A percentile compares a stretch with the other conserved stretches of the same genome.
phyloP scores from a whole-genome alignment of 2,329 filamentous ascomycete species.

The Aspergillus sp. region DNA sequence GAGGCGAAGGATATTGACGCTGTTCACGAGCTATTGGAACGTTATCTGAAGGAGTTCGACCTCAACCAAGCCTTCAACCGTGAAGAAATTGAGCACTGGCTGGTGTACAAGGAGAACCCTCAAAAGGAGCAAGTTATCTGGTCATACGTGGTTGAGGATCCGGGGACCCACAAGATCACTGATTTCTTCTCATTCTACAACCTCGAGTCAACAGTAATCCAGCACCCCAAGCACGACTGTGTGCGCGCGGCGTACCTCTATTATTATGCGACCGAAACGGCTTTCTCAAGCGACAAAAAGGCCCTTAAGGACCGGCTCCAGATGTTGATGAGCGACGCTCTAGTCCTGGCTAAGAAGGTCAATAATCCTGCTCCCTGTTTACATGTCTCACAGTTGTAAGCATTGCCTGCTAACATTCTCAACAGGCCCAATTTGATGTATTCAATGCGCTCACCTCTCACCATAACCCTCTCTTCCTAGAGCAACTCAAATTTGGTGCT shows the following conservation, averaged over 20 bases:
- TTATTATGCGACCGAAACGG: constrained; percentile 89
- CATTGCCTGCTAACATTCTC: constrained; percentile 1
- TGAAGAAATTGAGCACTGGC: constrained; percentile 85
- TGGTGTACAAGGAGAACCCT: constrained; percentile 67
- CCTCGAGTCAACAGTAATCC: constrained; percentile 89
- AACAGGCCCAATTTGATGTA: constrained; percentile 77
- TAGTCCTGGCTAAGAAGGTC: constrained; percentile 82
- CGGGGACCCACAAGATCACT: constrained; percentile 74
- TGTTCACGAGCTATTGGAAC: constrained; percentile 71
- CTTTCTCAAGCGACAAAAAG: constrained; percentile 56
- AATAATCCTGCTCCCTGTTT: constrained; percentile 5
- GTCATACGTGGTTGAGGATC: constrained; percentile 84
- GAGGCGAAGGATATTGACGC: constrained; percentile 72
- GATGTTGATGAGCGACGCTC: constrained; percentile 74
- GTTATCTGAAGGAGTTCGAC: constrained; percentile 77
- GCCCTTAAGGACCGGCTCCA: constrained; percentile 79
- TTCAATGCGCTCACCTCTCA: constrained; percentile 93
- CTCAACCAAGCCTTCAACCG: constrained; percentile 78
- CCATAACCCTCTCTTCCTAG: constrained; percentile 91
- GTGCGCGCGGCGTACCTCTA: constrained; percentile 93
- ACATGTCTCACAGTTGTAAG: background rate
- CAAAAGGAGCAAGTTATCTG: constrained; percentile 81
- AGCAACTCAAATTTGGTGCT: constrained; percentile 89
- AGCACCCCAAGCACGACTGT: constrained; percentile 71
- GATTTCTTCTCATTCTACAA: constrained; percentile 98